A percentile compares a stretch with the other conserved stretches of the same genome.
These are phyloP conservation scores for Diplodia scrobiculata DNA, from an alignment of 2,329 filamentous ascomycete species.

Conservation along the genomic window DNA sequence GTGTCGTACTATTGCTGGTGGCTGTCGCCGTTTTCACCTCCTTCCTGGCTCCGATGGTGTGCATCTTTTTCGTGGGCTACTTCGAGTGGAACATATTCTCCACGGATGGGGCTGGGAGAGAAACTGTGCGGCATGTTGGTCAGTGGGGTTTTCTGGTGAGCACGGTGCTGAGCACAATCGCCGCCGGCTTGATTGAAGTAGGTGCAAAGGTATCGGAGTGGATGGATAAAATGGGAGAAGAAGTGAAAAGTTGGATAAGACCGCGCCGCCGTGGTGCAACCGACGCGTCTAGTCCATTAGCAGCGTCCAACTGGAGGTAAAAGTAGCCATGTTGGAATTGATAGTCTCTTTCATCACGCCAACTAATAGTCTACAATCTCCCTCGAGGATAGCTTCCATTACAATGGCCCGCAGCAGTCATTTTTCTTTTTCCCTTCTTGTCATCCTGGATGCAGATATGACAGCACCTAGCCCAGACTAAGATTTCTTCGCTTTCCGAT, in stretches of 20 bases:
- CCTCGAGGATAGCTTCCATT: too few species aligned
- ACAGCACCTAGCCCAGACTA: too few species aligned
- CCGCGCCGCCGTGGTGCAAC: not conserved
- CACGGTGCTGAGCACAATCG: not conserved
- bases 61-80: not conserved
- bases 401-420: too few species aligned
- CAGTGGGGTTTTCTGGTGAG: not conserved
- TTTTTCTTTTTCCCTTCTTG: too few species aligned
- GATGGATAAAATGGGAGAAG: not conserved
- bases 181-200: not conserved
- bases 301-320: not conserved
- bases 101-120: not conserved
- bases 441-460: too few species aligned
- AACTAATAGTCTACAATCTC: too few species aligned
- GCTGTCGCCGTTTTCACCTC: not conserved
- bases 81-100: not conserved
- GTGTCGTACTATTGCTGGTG: not conserved
- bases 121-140: not conserved
- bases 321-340: not conserved
- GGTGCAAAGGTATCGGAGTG: not conserved
- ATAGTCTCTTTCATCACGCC: not conserved
- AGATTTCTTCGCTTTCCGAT: too few species aligned
- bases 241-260: not conserved
- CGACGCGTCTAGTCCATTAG: not conserved
- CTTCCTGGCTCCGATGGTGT: not conserved